Evolutionary conservation across 2,329 filamentous ascomycete genomes (phyloP).

Genomic region (Sarocladium brachiariae): DNA sequence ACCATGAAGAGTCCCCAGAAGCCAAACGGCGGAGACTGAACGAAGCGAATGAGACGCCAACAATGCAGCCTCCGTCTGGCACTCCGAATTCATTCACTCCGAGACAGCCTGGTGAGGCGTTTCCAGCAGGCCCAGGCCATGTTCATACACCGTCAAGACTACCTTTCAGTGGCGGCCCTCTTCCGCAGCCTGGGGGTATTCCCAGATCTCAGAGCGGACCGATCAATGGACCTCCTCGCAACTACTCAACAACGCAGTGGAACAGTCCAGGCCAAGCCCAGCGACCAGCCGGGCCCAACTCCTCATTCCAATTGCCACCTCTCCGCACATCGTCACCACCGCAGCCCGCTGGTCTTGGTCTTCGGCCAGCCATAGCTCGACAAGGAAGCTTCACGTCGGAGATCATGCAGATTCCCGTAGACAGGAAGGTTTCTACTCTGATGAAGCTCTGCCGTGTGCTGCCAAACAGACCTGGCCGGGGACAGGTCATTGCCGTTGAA

Average conservation of each 20-base stretch:
- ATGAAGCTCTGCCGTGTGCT: constrained; percentile 68
- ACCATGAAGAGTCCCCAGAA: constrained; percentile 3
- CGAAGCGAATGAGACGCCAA: neutral
- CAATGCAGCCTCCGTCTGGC: neutral
- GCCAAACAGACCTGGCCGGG: constrained; percentile 39
- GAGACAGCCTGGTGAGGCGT: neutral
- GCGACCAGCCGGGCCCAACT: neutral
- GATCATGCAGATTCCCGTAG: constrained; percentile 65
- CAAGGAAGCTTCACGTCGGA: constrained; percentile 41
- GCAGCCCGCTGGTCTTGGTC: constrained; percentile 17
- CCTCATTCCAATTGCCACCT: constrained; percentile 45
- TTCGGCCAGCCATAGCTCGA: neutral
- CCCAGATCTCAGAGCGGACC: constrained; percentile 30
- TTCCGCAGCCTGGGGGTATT: constrained; percentile 23
- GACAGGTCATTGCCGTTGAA: constrained; percentile 77
- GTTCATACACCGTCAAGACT: constrained; percentile 1
- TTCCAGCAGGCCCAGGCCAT: neutral
- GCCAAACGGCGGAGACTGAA: neutral
- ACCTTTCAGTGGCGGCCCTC: constrained; percentile 11
- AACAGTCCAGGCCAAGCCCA: neutral
- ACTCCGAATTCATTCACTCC: constrained; percentile 2
- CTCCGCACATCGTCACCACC: constrained; percentile 38
- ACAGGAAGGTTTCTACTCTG: constrained; percentile 71
- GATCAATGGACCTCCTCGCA: constrained; percentile 49
- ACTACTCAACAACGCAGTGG: neutral